Conservation (phyloP, 176 grass and related monocot species). For the Oryza nivara region DNA sequence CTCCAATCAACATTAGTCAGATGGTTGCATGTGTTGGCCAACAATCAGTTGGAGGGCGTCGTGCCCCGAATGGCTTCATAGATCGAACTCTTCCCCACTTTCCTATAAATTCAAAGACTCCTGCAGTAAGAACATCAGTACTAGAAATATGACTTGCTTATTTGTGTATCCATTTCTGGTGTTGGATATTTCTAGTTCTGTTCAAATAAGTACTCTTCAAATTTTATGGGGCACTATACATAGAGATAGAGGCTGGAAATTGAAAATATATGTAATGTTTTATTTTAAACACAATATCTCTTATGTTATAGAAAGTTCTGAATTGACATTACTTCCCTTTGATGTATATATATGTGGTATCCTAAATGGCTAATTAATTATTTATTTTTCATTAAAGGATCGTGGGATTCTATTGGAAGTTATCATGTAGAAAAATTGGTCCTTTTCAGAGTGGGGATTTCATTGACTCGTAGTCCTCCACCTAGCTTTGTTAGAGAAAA, state of each 20-base stretch:
- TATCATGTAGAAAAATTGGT: background rate
- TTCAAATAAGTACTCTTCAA: conserved; percentile 12
- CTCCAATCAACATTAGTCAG: conserved; percentile 96
- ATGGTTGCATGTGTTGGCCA: conserved; percentile 99
- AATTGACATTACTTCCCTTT: conserved; percentile 18
- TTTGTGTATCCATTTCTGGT: conserved; percentile 33
- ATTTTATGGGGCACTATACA: background rate
- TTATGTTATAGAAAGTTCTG: background rate
- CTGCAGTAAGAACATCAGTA: conserved; percentile 67
- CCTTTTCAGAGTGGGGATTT: background rate
- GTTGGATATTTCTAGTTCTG: conserved; percentile 7
- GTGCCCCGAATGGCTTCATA: conserved; percentile 92
- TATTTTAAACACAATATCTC: background rate
- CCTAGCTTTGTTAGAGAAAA: background rate
- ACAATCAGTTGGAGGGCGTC: conserved; percentile 93
- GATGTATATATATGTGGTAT: background rate
- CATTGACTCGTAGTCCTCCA: background rate
- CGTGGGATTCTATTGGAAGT: conserved; percentile 22
- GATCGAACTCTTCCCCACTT: conserved; percentile 97
- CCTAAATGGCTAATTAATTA: conserved; percentile 17
- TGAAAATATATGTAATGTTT: conserved; percentile 5
- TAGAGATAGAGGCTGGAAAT: conserved; percentile 19
- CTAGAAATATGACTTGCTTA: conserved; percentile 41
- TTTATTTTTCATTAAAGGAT: conserved; percentile 34
- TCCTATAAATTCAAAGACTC: conserved; percentile 91